Evolutionary conservation across 495 filamentous ascomycete genomes (phyloP), one percentile per base, ranked within the genome.

Genomic region (Umbilicaria muhlenbergii): DNA sequence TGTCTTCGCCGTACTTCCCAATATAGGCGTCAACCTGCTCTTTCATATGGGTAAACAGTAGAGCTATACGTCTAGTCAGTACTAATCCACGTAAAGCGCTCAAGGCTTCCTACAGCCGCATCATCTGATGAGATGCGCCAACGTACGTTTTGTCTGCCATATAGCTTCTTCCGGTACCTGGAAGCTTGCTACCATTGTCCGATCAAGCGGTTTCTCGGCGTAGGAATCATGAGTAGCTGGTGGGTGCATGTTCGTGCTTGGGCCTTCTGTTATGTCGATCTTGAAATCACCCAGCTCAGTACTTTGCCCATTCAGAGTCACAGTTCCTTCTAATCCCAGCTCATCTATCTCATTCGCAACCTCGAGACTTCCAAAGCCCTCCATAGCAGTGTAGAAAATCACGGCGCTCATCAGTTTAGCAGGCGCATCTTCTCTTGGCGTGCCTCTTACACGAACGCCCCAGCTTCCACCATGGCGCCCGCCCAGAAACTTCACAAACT

Each of bases 401-500:
- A 95, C 63, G 0, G 84, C 77, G 0, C 77, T 86, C 57, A 83
- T 80, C 46, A 86, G 70, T 44, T 78, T 67, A 5, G 64, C 53
- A 16, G 67, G 61, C 16, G 75, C 72, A 59, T 82, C 82, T 19
- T 80, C 75, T 32, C 80, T 73, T 38, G 86, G 83, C 31, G 68
- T 74, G 13, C 92, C 91, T 61, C 83, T 88, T 48, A 96, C 76
- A 37, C 91, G 67, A 39, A 81, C 83, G 19, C 80, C 92, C 91
- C 91, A 98, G 59, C 74, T 87, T 12, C 88, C 91, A 51, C 89
- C 89, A 59, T 93, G 73, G 36, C 74, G 64, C 46, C 89, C 92
- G 33, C 86, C 88, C 28, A 87, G 85, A 16, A 94, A 71, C 63
- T 98, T 98, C 50, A 95, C 74, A 59, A 94, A 96, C 40, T 82